phyloP scores from a whole-genome alignment of 768 basidiomycete species.

The Suillus ampliporus region DNA sequence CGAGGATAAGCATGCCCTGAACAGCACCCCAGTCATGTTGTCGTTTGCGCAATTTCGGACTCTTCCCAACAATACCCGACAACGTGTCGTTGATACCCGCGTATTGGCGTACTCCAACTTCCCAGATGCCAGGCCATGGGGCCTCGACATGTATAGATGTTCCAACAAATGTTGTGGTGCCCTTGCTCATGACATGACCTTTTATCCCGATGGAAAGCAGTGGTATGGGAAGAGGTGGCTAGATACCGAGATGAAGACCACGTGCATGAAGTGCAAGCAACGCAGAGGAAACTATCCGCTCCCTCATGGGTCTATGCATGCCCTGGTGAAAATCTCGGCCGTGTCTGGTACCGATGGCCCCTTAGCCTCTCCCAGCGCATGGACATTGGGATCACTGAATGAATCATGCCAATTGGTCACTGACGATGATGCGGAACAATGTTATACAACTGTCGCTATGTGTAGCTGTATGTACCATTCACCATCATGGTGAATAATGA shows the following conservation, averaged over 20 bases:
- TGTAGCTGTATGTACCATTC: too few relatives aligned
- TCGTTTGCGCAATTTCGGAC: not conserved
- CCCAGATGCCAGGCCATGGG: not conserved
- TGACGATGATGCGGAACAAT: too few relatives aligned
- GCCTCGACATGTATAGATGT: slow-evolving; percentile 6
- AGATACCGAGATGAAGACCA: not conserved
- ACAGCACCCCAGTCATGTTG: slow-evolving; percentile 6
- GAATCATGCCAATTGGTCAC: too few relatives aligned
- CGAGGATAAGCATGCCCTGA: slow-evolving; percentile 3
- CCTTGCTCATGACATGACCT: not conserved
- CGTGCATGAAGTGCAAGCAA: not conserved
- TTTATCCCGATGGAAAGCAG: not conserved
- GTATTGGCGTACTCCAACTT: slow-evolving; percentile 1
- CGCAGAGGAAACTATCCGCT: too few relatives aligned
- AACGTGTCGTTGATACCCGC: not conserved
- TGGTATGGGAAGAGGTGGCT: not conserved
- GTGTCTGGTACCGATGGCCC: not conserved
- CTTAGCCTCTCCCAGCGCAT: not conserved
- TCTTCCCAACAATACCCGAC: not conserved
- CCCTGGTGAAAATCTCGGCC: not conserved
- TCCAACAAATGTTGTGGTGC: not conserved
- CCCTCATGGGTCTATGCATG: not conserved
- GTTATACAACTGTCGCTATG: too few relatives aligned
- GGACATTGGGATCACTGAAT: not conserved
- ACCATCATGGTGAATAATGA: too few relatives aligned